phyloP scores from a whole-genome alignment of 345 rosid genomes.

The Salix koriyanagi region DNA sequence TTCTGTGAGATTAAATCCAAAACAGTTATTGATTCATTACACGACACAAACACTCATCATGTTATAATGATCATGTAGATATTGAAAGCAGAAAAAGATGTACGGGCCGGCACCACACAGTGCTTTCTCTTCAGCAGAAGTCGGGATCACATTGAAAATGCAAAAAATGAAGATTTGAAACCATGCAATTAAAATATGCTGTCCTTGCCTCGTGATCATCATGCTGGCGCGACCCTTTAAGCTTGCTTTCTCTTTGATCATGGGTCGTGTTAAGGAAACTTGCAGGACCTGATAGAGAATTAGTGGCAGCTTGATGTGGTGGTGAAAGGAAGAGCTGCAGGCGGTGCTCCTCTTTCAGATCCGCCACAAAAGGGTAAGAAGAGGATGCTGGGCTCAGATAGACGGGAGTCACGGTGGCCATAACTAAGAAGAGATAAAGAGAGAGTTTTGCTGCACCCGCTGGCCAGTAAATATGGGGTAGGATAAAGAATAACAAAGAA shows the following conservation, averaged over 20 bases:
- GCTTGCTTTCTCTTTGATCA: not conserved
- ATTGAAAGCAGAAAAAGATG: not conserved
- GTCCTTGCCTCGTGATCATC: conserved; percentile 25
- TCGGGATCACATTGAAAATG: not conserved
- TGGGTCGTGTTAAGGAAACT: conserved; percentile 6
- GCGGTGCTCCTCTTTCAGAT: conserved; percentile 26
- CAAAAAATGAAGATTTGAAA: not conserved
- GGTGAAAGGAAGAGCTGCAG: conserved; percentile 32
- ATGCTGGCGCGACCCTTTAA: conserved; percentile 5
- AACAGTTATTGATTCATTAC: not conserved
- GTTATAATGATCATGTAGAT: not conserved
- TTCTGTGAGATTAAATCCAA: not conserved
- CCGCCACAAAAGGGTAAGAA: conserved; percentile 23
- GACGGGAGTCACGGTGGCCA: conserved; percentile 29
- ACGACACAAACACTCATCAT: not conserved
- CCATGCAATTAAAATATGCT: not conserved
- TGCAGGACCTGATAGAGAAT: conserved; percentile 10
- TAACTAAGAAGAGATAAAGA: not conserved
- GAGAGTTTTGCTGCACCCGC: not conserved
- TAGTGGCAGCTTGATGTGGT: conserved; percentile 22
- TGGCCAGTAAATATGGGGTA: conserved; percentile 8
- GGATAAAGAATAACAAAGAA: not conserved
- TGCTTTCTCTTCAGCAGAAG: not conserved
- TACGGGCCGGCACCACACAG: not conserved
- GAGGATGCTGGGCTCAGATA: conserved; percentile 26